Conservation (phyloP, 139 green algal genomes). For the Yamagishiella unicocca region DNA sequence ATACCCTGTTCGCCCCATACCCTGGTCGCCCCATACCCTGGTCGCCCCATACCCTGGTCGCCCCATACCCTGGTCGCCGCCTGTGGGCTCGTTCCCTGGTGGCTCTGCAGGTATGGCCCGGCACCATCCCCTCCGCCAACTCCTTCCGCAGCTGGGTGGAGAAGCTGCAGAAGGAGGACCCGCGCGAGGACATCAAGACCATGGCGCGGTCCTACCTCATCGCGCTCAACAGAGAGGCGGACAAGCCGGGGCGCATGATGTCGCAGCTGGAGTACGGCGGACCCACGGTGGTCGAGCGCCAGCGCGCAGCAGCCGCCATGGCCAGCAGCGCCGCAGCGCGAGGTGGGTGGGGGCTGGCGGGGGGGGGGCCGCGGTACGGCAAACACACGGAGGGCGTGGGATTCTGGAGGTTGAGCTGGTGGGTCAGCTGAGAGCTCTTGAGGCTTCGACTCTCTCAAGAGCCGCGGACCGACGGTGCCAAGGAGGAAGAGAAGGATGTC, state of each 20-base stretch:
- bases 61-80: no score
- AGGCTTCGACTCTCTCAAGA: no score
- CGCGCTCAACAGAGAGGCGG: constrained; percentile 26
- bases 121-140: neutral
- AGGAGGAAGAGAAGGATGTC: no score
- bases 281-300: neutral
- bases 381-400: no score
- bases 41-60: no score
- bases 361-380: no score
- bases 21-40: no score
- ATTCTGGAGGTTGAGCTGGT: no score
- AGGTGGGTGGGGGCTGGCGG: neutral
- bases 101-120: neutral
- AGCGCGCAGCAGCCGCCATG: neutral
- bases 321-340: neutral
- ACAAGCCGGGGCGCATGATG: constrained; percentile 44
- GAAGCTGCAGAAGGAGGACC: constrained; percentile 39
- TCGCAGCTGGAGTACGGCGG: constrained; percentile 18
- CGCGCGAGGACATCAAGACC: constrained; percentile 45
- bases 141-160: constrained; percentile 27
- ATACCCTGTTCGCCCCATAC: no score
- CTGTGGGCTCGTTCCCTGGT: no score
- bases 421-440: no score
- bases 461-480: no score
- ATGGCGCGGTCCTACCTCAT: constrained; percentile 46